Percentiles rank a stretch among this genome's conserved stretches.
These are phyloP conservation scores for Ceratobasidium papillatum DNA, from an alignment of 1,284 basidiomycete species.

Conservation along the genomic window DNA sequence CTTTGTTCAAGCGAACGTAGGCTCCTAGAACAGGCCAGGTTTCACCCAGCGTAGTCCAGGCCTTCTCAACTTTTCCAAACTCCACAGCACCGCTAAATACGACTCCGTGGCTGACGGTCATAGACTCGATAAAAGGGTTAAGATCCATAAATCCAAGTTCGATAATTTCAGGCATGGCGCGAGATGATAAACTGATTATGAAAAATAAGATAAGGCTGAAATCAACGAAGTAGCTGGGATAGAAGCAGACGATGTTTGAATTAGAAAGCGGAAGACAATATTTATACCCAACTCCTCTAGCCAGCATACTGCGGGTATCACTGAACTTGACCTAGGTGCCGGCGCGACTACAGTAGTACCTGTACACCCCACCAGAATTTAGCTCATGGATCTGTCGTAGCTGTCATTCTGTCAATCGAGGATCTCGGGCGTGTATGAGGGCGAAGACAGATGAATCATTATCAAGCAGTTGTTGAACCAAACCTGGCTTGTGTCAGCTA, in stretches of 20 bases:
- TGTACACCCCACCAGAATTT: neutral
- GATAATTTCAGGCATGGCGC: neutral
- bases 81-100: constrained; percentile 15
- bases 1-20: neutral
- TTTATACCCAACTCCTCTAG: neutral
- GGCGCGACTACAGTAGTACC: neutral
- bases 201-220: no score
- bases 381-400: neutral
- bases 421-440: neutral
- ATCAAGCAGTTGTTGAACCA: neutral
- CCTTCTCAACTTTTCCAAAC: neutral
- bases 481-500: neutral
- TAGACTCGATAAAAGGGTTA: constrained; percentile 7
- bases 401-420: neutral
- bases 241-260: neutral
- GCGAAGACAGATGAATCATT: neutral
- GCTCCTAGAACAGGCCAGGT: constrained; percentile 9
- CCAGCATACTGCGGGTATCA: no score
- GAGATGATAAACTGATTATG: neutral
- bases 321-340: no score
- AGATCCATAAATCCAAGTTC: constrained; percentile 20
- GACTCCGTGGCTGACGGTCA: constrained; percentile 6
- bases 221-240: neutral
- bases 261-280: neutral
- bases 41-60: neutral